Evolutionary conservation across 306 rosid genomes (phyloP).

Genomic region (Quercus dentata): DNA sequence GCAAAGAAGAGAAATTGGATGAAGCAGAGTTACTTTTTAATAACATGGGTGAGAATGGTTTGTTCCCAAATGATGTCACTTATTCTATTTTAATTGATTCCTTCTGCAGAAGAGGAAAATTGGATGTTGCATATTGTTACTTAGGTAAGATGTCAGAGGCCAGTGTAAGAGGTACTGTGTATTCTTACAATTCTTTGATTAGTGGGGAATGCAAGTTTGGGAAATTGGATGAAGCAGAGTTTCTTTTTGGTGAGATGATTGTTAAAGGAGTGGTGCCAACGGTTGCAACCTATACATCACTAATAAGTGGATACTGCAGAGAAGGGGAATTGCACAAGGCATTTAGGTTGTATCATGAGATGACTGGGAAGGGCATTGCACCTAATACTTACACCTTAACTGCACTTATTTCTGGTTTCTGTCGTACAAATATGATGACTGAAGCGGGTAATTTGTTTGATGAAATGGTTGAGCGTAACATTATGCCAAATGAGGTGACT

Average conservation of each 20-base stretch:
- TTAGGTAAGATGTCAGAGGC: conserved; percentile 55
- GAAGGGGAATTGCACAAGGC: conserved; percentile 53
- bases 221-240: conserved; percentile 52
- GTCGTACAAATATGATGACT: conserved; percentile 48
- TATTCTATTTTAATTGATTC: conserved; percentile 81
- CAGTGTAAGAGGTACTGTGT: conserved; percentile 53
- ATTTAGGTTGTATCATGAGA: conserved; percentile 63
- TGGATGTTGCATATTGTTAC: conserved; percentile 59
- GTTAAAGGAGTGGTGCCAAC: conserved; percentile 65
- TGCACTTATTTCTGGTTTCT: conserved; percentile 81
- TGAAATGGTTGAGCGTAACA: conserved; percentile 59
- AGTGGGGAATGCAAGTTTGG: conserved; percentile 80
- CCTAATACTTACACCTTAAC: conserved; percentile 71
- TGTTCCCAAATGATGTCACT: conserved; percentile 69
- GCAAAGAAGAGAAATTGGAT: conserved; percentile 65
- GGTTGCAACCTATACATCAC: conserved; percentile 62
- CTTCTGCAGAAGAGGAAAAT: conserved; percentile 63
- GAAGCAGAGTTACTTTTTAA: conserved; percentile 64
- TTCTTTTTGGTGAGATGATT: conserved; percentile 52
- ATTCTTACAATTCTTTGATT: conserved; percentile 79
- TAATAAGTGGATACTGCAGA: conserved; percentile 70
- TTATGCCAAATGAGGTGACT: conserved; percentile 83
- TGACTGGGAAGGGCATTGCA: conserved; percentile 59
- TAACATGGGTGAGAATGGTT: conserved; percentile 47
- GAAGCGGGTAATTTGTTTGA: conserved; percentile 64